phyloP scores from a whole-genome alignment of 2,329 filamentous ascomycete genomes.

The Aureobasidium mangrovei region DNA sequence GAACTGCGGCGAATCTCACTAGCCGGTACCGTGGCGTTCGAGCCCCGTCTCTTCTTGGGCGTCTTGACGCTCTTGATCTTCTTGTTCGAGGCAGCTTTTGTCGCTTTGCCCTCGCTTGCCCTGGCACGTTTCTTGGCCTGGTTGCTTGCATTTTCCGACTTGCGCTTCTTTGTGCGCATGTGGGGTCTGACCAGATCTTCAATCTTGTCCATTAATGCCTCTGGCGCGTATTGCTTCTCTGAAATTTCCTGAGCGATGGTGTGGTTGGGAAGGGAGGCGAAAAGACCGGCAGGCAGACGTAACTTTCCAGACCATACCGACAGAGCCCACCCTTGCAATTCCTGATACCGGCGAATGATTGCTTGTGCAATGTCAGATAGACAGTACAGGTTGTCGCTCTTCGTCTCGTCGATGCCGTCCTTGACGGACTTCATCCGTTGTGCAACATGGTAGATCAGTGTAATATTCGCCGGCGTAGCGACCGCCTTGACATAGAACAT shows the following conservation, averaged over 20 bases:
- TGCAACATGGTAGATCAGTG: conserved; percentile 82
- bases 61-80: conserved; percentile 29
- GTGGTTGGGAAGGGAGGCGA: conserved; percentile 65
- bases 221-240: conserved; percentile 73
- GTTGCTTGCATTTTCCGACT: conserved; percentile 22
- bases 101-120: conserved; percentile 19
- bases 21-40: conserved; percentile 24
- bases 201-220: conserved; percentile 59
- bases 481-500: conserved; percentile 79
- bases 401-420: conserved; percentile 62
- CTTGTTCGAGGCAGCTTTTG: conserved; percentile 24
- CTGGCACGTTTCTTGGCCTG: conserved; percentile 24
- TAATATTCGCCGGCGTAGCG: conserved; percentile 77
- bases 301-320: conserved; percentile 76
- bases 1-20: conserved; percentile 38
- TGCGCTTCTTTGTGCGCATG: conserved; percentile 52
- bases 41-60: conserved; percentile 29
- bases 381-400: conserved; percentile 70
- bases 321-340: conserved; percentile 76
- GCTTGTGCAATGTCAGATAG: conserved; percentile 80
- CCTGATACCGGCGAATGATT: conserved; percentile 76
- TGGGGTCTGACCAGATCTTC: conserved; percentile 65
- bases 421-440: conserved; percentile 85
- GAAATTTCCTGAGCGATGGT: conserved; percentile 76
- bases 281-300: conserved; percentile 70